Conservation (phyloP, 352 stramenopile species). For the Pythium rishiriense region DNA sequence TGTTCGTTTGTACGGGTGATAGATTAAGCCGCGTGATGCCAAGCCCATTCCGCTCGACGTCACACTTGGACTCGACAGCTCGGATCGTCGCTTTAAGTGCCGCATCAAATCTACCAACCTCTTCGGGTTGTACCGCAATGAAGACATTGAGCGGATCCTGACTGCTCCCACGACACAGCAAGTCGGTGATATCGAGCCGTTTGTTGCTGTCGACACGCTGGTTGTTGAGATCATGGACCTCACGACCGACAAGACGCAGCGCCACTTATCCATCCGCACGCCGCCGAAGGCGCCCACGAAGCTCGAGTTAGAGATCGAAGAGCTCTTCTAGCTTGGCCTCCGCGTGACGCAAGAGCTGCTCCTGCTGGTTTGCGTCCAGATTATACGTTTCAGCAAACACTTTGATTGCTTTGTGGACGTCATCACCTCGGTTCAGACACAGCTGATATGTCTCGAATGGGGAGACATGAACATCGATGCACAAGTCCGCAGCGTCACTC, state of each 20-base stretch:
- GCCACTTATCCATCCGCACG: constrained; percentile 51
- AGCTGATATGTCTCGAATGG: constrained; percentile 44
- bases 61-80: constrained; percentile 49
- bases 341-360: constrained; percentile 35
- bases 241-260: constrained; percentile 53
- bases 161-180: constrained; percentile 12
- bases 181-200: constrained; percentile 37
- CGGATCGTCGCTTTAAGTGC: constrained; percentile 68
- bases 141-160: constrained; percentile 60
- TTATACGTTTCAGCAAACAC: constrained; percentile 33
- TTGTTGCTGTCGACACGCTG: constrained; percentile 62
- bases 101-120: constrained; percentile 68
- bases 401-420: constrained; percentile 30
- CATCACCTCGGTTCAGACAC: constrained; percentile 31
- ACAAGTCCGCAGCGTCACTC: constrained; percentile 10
- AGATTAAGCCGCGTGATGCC: constrained; percentile 63
- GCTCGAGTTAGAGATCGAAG: constrained; percentile 58
- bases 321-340: constrained; percentile 59
- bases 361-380: constrained; percentile 31
- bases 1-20: too few relatives aligned
- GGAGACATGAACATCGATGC: constrained; percentile 36
- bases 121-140: constrained; percentile 60
- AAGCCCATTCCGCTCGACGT: constrained; percentile 57
- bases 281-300: constrained; percentile 37
- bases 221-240: constrained; percentile 74